Percentiles rank a stretch among this genome's conserved stretches.
Evolutionary conservation across 2,329 filamentous ascomycete species (phyloP).

Genomic region (Fusarium napiforme): DNA sequence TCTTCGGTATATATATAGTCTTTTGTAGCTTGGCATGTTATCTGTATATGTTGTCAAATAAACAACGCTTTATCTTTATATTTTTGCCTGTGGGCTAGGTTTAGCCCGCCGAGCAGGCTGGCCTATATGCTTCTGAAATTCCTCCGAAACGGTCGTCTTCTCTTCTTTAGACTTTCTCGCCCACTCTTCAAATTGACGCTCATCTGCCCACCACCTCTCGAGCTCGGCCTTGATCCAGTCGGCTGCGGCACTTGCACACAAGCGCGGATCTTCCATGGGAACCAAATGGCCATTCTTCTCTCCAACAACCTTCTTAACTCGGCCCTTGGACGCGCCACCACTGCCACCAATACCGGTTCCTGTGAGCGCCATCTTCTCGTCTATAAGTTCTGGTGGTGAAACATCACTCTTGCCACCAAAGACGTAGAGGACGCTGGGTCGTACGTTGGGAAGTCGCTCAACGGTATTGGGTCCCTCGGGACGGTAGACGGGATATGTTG

Average conservation of each 20-base stretch:
- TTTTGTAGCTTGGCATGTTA: background rate
- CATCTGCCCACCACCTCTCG: constrained; percentile 65
- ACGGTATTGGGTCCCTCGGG: constrained; percentile 70
- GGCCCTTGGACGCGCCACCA: constrained; percentile 70
- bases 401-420: constrained; percentile 72
- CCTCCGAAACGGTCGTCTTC: constrained; percentile 63
- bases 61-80: constrained; percentile 31
- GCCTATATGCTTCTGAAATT: constrained; percentile 66
- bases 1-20: background rate
- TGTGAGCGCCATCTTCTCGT: constrained; percentile 71
- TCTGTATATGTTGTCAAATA: background rate
- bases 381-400: constrained; percentile 60
- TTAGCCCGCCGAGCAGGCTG: constrained; percentile 31
- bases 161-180: constrained; percentile 58
- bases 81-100: constrained; percentile 45
- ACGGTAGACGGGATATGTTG: constrained; percentile 71
- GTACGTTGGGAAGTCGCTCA: constrained; percentile 66
- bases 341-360: constrained; percentile 75
- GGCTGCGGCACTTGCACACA: constrained; percentile 71
- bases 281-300: constrained; percentile 80
- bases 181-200: constrained; percentile 68
- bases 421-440: constrained; percentile 75
- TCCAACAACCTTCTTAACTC: constrained; percentile 74
- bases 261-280: constrained; percentile 79
- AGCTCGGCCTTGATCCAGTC: constrained; percentile 69